A percentile compares a stretch with the other conserved stretches of the same genome.
phyloP scores from a whole-genome alignment of 768 basidiomycete species.

The Suillus americanus region DNA sequence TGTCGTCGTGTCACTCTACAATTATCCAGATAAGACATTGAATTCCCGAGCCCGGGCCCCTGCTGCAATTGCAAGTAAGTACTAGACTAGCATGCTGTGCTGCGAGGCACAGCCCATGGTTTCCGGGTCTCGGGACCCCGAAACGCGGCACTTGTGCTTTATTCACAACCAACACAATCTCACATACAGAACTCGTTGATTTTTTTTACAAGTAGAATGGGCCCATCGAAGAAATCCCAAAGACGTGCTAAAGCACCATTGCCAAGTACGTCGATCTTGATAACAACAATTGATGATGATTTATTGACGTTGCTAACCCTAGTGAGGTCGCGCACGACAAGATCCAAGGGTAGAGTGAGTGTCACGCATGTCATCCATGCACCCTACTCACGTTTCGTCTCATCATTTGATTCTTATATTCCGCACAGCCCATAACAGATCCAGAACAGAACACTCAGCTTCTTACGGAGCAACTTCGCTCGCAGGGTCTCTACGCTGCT shows the following conservation, averaged over 20 bases:
- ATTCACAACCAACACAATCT: slow-evolving; percentile 37
- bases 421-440: slow-evolving; percentile 46
- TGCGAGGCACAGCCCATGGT: background rate
- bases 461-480: slow-evolving; percentile 71
- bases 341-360: slow-evolving; percentile 59
- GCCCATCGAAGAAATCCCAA: slow-evolving; percentile 40
- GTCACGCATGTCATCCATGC: slow-evolving; percentile 21
- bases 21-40: background rate
- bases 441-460: slow-evolving; percentile 63
- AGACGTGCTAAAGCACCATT: slow-evolving; percentile 35
- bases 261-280: slow-evolving; percentile 40
- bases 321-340: slow-evolving; percentile 60
- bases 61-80: background rate
- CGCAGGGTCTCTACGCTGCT: slow-evolving; percentile 84
- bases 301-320: slow-evolving; percentile 25
- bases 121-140: slow-evolving; percentile 36
- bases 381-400: slow-evolving; percentile 17
- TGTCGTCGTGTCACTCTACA: background rate
- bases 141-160: slow-evolving; percentile 32
- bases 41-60: background rate
- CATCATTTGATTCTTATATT: background rate
- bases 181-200: slow-evolving; percentile 23
- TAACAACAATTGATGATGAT: background rate
- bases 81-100: background rate
- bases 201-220: slow-evolving; percentile 39